Evolutionary conservation across 306 rosid genomes (phyloP), one percentile per base, ranked within the genome.

Genomic region (Lotus japonicus): DNA sequence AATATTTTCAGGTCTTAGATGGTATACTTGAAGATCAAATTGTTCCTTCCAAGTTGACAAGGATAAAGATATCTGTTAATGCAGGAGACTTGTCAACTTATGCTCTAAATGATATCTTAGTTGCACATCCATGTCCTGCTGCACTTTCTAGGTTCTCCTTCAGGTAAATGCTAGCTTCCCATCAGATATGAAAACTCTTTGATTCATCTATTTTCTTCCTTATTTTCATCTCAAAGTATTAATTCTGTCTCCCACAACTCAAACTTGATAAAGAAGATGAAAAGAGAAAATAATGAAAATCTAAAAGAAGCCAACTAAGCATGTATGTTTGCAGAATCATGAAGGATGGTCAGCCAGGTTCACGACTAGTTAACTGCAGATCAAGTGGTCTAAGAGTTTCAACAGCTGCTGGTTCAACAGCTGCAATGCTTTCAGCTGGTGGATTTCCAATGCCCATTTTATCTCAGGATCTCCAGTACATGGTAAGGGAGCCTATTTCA

Each of bases 321-420:
- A 13, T 73, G 26, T 18, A 12, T 61, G 38, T 70, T 49, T 84
- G 79, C 89, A 94, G 97, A 83, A 81, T 88, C 41, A 80, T 43
- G 74, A 78, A 76, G 46, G 84, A 80, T 18, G 81, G 72, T 54
- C 86, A 76, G 54, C 76, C 82, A 18, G 57, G 53, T 77, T 79
- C 79, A 10, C 89, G 80, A 8, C 69, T 72, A 36, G 83, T 85
- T 70, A 81, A 82, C 78, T 77, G 85, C 69, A 89, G 97, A 60
- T 94, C 98, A 71, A 94, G 98, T 54, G 97, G 98, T 64, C 81
- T 90, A 14, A 82, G 97, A 79, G 86, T 94, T 71, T 94, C 97
- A 19, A 79, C 98, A 5, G 95, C 90, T 46, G 90, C 96, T 1
- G 97, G 98, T 75, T 87, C 98, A 76, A 88, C 98, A 0, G 97